A percentile compares a stretch with the other conserved stretches of the same genome.
phyloP scores from a whole-genome alignment of 345 rosid genomes.

The Eucalyptus microcorys region DNA sequence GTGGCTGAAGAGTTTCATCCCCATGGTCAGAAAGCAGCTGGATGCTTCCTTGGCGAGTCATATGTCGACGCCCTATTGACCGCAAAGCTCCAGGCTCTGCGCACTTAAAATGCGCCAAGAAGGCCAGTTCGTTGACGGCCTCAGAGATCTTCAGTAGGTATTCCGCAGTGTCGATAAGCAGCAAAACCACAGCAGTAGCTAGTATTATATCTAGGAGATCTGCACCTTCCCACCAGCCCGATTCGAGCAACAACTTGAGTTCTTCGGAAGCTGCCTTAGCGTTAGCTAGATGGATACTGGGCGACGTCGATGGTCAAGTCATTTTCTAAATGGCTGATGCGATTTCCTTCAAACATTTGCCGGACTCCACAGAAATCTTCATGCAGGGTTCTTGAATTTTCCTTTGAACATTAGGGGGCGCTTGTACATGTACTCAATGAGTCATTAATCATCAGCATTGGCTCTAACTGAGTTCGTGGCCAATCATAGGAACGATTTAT shows the following conservation, averaged over 20 bases:
- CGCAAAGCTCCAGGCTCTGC: not conserved
- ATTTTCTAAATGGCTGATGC: conserved; percentile 6
- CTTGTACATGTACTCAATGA: not conserved
- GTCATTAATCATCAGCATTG: not conserved
- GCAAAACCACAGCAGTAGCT: conserved; percentile 7
- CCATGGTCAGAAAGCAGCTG: not conserved
- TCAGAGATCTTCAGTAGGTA: conserved; percentile 14
- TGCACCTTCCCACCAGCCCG: not conserved
- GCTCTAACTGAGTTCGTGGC: not conserved
- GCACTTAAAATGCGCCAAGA: conserved; percentile 5
- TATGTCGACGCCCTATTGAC: not conserved
- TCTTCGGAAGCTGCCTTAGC: conserved; percentile 8
- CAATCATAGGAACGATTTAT: not conserved
- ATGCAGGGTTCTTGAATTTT: conserved; percentile 11
- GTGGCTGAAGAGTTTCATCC: not conserved
- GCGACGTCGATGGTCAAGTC: not conserved
- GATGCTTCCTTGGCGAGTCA: not conserved
- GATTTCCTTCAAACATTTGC: conserved; percentile 24
- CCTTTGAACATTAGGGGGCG: not conserved
- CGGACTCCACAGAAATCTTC: conserved; percentile 6
- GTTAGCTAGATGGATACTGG: not conserved
- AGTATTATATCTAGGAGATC: not conserved
- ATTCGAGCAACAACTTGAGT: conserved; percentile 2
- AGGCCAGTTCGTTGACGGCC: conserved; percentile 15
- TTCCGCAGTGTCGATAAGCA: conserved; percentile 10